Percentiles rank a stretch among this genome's conserved stretches.
phyloP scores from a whole-genome alignment of 345 rosid genomes.

The Trapa bicornis region DNA sequence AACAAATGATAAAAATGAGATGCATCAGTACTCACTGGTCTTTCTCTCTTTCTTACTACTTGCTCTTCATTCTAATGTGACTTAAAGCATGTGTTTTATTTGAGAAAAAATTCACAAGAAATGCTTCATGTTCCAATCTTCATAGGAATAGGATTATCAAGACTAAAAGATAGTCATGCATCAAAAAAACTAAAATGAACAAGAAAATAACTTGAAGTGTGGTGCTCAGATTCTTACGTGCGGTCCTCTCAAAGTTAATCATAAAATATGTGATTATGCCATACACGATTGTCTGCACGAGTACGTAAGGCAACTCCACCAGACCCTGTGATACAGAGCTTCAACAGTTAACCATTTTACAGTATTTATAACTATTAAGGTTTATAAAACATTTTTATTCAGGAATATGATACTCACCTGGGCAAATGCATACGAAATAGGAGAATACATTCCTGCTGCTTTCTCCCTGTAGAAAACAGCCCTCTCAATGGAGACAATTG shows the following conservation, averaged over 20 bases:
- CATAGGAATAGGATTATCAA: no score
- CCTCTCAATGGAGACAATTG: slow-evolving; percentile 76
- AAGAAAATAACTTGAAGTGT: background rate
- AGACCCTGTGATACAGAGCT: slow-evolving; percentile 34
- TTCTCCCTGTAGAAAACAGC: slow-evolving; percentile 84
- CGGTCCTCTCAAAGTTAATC: slow-evolving; percentile 64
- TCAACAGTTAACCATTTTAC: background rate
- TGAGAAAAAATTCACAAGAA: background rate
- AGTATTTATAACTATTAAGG: background rate
- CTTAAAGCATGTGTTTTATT: background rate
- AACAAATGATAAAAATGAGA: background rate
- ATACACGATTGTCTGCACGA: slow-evolving; percentile 52
- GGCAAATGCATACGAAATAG: slow-evolving; percentile 64
- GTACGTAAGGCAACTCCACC: slow-evolving; percentile 81
- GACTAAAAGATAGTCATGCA: no score
- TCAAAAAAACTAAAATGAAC: background rate
- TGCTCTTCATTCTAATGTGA: background rate
- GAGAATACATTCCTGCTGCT: slow-evolving; percentile 84
- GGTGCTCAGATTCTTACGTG: slow-evolving; percentile 31
- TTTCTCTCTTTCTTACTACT: background rate
- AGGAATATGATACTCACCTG: slow-evolving; percentile 29
- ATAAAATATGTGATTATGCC: slow-evolving; percentile 77
- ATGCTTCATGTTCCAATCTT: background rate
- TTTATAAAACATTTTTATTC: background rate
- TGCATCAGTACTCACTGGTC: background rate